Evolutionary conservation across 2,329 filamentous ascomycete species (phyloP).

Genomic region (Aquanectria penicillioides): DNA sequence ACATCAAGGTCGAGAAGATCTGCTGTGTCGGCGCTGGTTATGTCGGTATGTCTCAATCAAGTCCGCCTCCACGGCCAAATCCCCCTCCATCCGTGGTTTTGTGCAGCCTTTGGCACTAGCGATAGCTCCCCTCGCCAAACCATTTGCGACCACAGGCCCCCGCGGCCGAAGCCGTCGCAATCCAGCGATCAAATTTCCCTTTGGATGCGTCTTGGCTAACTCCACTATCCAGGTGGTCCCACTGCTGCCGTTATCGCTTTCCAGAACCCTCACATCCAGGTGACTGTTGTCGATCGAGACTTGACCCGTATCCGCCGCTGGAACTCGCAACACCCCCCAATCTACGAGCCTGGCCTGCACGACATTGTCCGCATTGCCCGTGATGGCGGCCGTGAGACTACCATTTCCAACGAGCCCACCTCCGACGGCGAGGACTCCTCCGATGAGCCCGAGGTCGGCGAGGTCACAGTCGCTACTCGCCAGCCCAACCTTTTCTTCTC

Average conservation of each 20-base stretch:
- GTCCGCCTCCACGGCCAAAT: no score
- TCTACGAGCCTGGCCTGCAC: constrained; percentile 78
- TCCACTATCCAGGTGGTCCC: constrained; percentile 67
- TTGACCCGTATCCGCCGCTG: constrained; percentile 73
- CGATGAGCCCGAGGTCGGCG: constrained; percentile 40
- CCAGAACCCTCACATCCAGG: constrained; percentile 75
- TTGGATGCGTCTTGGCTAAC: constrained; percentile 29
- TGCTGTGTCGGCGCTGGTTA: constrained; percentile 82
- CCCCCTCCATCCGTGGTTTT: no score
- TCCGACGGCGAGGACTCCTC: constrained; percentile 45
- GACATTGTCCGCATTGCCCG: constrained; percentile 74
- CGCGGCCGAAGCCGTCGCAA: no score
- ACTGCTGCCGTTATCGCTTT: constrained; percentile 80
- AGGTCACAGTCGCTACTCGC: constrained; percentile 54
- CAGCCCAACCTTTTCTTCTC: constrained; percentile 78
- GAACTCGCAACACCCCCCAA: constrained; percentile 78
- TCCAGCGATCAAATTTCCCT: constrained; percentile 23
- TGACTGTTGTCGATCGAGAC: constrained; percentile 81
- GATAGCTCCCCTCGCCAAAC: neutral
- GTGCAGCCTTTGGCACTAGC: no score
- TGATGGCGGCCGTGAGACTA: constrained; percentile 62
- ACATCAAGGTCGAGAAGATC: constrained; percentile 63
- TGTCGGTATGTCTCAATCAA: constrained; percentile 72
- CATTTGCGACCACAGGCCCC: neutral
- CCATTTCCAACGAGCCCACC: constrained; percentile 51